A percentile compares a stretch with the other conserved stretches of the same genome.
phyloP scores from a whole-genome alignment of 2,329 filamentous ascomycete genomes.

The Colletotrichum salicis region DNA sequence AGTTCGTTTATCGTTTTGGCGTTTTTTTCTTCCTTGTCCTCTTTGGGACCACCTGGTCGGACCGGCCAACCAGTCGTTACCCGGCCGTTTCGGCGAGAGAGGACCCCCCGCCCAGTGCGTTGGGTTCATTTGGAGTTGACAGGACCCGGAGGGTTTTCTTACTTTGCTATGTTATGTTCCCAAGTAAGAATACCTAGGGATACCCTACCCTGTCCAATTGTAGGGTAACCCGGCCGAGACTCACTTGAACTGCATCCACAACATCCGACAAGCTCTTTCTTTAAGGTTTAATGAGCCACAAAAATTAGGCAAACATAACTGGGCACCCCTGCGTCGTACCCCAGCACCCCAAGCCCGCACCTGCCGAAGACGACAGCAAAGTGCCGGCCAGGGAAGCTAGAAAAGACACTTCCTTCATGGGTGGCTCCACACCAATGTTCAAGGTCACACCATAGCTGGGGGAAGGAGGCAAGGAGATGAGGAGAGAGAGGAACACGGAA shows the following conservation, averaged over 20 bases:
- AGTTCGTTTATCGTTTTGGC: not conserved
- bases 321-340: conserved; percentile 1
- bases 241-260: not conserved
- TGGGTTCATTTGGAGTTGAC: not conserved
- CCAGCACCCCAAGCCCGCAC: conserved; percentile 14
- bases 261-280: not conserved
- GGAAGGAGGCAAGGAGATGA: not conserved
- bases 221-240: not conserved
- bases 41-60: not conserved
- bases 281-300: conserved; percentile 35
- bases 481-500: not conserved
- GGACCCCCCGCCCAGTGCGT: not conserved
- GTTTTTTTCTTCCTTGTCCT: not conserved
- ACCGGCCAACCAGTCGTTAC: not conserved
- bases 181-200: too few relatives aligned
- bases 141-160: not conserved
- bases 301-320: not conserved
- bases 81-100: not conserved
- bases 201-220: not conserved
- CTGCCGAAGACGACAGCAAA: conserved; percentile 19
- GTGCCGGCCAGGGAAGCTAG: not conserved
- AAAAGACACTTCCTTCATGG: not conserved
- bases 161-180: too few relatives aligned
- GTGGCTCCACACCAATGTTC: not conserved
- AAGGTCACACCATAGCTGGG: conserved; percentile 11